Conservation (phyloP, 352 stramenopile genomes). For the Globisporangium cederbergense region DNA sequence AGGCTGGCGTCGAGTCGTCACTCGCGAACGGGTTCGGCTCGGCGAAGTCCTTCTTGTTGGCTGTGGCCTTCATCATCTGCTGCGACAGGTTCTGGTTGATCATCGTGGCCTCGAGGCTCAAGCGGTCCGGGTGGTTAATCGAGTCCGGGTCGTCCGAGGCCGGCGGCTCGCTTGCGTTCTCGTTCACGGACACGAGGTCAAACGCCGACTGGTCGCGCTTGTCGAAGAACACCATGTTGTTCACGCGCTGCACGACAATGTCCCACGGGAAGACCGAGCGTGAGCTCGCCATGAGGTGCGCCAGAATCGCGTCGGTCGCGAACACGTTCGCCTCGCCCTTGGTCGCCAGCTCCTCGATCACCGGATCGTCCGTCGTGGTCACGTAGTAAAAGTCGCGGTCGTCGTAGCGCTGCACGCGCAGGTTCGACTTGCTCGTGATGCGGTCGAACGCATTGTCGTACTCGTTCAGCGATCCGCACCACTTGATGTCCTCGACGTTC, state of each 20-base stretch:
- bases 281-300: constrained; percentile 95
- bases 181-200: constrained; percentile 94
- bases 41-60: constrained; percentile 60
- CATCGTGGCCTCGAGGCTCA: constrained; percentile 96
- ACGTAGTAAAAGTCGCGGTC: constrained; percentile 96
- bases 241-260: constrained; percentile 90
- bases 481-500: constrained; percentile 89
- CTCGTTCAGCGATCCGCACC: constrained; percentile 92
- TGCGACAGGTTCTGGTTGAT: constrained; percentile 99
- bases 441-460: constrained; percentile 96
- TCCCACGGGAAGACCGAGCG: constrained; percentile 98
- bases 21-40: constrained; percentile 94
- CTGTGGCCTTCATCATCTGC: constrained; percentile 88
- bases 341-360: constrained; percentile 93
- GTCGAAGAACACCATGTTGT: constrained; percentile 97
- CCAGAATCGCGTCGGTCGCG: constrained; percentile 95
- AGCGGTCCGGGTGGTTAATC: constrained; percentile 95
- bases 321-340: constrained; percentile 93
- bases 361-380: constrained; percentile 95
- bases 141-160: constrained; percentile 78
- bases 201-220: constrained; percentile 95
- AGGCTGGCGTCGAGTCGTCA: constrained; percentile 91
- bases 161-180: constrained; percentile 93
- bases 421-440: constrained; percentile 84
- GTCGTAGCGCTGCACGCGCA: constrained; percentile 73